These are phyloP conservation scores for Casuarina glauca DNA, from an alignment of 306 rosid species.

Conservation along the genomic window DNA sequence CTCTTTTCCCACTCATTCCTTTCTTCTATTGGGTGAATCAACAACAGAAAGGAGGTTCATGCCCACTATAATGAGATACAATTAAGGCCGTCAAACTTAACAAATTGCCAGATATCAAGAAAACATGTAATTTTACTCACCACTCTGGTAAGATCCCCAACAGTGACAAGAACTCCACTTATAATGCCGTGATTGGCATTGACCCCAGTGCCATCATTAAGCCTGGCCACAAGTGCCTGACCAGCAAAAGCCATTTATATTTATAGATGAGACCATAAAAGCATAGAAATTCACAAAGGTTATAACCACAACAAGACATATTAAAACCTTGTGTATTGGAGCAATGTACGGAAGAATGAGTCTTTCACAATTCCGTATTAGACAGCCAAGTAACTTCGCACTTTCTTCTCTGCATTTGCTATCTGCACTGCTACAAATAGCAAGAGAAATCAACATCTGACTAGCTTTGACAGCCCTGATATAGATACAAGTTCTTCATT, in stretches of 20 bases:
- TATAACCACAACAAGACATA: slow-evolving; percentile 18
- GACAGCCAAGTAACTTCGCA: slow-evolving; percentile 92
- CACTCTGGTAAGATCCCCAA: slow-evolving; percentile 99
- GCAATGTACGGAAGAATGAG: slow-evolving; percentile 92
- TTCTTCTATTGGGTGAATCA: background rate
- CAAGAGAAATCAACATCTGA: slow-evolving; percentile 40
- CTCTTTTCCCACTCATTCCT: no score
- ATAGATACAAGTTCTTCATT: slow-evolving; percentile 7
- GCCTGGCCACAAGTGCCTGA: slow-evolving; percentile 96
- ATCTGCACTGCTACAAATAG: slow-evolving; percentile 84
- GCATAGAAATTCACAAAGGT: slow-evolving; percentile 8
- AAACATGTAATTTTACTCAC: slow-evolving; percentile 52
- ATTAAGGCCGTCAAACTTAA: background rate
- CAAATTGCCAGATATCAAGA: slow-evolving; percentile 13
- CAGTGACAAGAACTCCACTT: slow-evolving; percentile 97
- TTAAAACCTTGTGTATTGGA: slow-evolving; percentile 86
- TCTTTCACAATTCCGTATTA: slow-evolving; percentile 94
- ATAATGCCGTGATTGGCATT: slow-evolving; percentile 79
- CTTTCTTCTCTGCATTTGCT: slow-evolving; percentile 99
- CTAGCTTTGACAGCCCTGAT: background rate
- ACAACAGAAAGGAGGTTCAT: background rate
- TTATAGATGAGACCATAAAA: slow-evolving; percentile 21
- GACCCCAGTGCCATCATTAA: slow-evolving; percentile 57
- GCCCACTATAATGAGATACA: background rate
- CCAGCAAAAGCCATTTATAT: slow-evolving; percentile 30